Percentiles rank a stretch among this genome's conserved stretches.
These are phyloP conservation scores for Aspergillus brunneoviolaceus DNA, from an alignment of 2,329 filamentous ascomycete species.

Conservation along the genomic window DNA sequence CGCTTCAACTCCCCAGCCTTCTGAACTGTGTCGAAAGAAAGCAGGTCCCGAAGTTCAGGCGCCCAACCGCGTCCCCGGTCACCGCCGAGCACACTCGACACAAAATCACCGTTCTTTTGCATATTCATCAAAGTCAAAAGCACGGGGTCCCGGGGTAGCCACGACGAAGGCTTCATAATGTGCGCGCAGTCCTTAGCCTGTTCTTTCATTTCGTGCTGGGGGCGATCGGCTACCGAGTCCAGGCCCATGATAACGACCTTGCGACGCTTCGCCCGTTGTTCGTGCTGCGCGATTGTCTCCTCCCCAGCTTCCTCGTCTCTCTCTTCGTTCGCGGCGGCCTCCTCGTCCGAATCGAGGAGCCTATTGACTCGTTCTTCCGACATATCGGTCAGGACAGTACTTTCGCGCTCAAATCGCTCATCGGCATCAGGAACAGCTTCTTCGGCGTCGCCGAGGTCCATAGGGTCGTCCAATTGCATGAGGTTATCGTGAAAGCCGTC, in stretches of 20 bases:
- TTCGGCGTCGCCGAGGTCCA: slow-evolving; percentile 49
- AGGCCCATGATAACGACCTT: slow-evolving; percentile 68
- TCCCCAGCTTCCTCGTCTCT: slow-evolving; percentile 51
- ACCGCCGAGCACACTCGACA: slow-evolving; percentile 80
- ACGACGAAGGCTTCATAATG: slow-evolving; percentile 78
- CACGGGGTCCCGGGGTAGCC: slow-evolving; percentile 82
- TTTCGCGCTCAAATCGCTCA: slow-evolving; percentile 59
- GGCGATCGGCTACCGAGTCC: slow-evolving; percentile 78
- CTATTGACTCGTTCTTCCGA: slow-evolving; percentile 59
- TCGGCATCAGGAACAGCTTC: slow-evolving; percentile 54
- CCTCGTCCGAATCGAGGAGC: slow-evolving; percentile 49
- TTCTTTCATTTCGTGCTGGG: slow-evolving; percentile 74
- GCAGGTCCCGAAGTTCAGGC: slow-evolving; percentile 84
- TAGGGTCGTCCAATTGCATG: slow-evolving; percentile 56
- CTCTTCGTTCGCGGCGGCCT: slow-evolving; percentile 45
- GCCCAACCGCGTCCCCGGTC: slow-evolving; percentile 79
- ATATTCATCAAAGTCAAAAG: slow-evolving; percentile 85
- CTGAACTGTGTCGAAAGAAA: slow-evolving; percentile 81
- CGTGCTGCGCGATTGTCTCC: slow-evolving; percentile 58
- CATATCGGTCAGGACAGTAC: slow-evolving; percentile 64
- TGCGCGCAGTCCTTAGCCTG: slow-evolving; percentile 83
- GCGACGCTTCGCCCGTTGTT: slow-evolving; percentile 74
- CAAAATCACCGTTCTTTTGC: slow-evolving; percentile 87
- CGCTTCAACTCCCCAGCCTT: slow-evolving; percentile 81
- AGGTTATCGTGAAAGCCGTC: slow-evolving; percentile 52